Conservation (phyloP, 495 filamentous ascomycete genomes). For the Xylona heveae region DNA sequence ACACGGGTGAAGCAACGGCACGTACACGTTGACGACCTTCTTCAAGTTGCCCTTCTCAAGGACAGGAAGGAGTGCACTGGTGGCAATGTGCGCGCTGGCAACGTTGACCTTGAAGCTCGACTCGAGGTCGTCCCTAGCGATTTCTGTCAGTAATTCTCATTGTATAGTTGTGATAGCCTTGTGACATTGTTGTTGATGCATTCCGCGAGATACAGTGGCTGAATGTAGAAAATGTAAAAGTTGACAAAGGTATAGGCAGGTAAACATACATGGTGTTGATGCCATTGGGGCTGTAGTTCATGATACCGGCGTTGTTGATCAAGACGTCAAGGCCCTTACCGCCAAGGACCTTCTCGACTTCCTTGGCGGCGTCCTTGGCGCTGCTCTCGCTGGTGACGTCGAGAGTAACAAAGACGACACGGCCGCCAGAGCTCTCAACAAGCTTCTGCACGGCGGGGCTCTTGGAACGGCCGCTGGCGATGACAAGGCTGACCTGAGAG, state of each 20-base stretch:
- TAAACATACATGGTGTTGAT: slow-evolving; percentile 16
- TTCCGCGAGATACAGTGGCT: no score
- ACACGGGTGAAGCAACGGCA: background rate
- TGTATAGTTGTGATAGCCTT: no score
- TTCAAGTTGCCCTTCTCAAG: slow-evolving; percentile 22
- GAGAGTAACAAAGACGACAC: slow-evolving; percentile 13
- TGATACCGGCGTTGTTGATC: slow-evolving; percentile 21
- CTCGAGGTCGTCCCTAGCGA: slow-evolving; percentile 19
- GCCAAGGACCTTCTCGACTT: slow-evolving; percentile 12
- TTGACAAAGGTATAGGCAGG: slow-evolving; percentile 1
- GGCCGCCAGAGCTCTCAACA: slow-evolving; percentile 9
- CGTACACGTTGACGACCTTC: slow-evolving; percentile 25
- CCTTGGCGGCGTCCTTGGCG: slow-evolving; percentile 11
- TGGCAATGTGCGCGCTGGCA: slow-evolving; percentile 20
- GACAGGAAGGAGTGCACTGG: slow-evolving; percentile 23
- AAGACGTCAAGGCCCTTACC: slow-evolving; percentile 19
- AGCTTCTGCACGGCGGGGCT: slow-evolving; percentile 13
- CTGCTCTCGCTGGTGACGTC: slow-evolving; percentile 13
- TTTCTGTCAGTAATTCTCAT: no score
- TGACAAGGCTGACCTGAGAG: slow-evolving; percentile 15
- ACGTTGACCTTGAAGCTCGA: slow-evolving; percentile 24
- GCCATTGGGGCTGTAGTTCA: slow-evolving; percentile 9
- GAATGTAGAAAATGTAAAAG: slow-evolving; percentile 7
- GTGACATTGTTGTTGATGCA: no score
- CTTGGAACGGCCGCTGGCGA: slow-evolving; percentile 17